Percentiles rank a stretch among this genome's conserved stretches.
These are phyloP conservation scores for Ophiostoma quercus DNA, from an alignment of 2,329 filamentous ascomycete genomes.

Conservation along the genomic window DNA sequence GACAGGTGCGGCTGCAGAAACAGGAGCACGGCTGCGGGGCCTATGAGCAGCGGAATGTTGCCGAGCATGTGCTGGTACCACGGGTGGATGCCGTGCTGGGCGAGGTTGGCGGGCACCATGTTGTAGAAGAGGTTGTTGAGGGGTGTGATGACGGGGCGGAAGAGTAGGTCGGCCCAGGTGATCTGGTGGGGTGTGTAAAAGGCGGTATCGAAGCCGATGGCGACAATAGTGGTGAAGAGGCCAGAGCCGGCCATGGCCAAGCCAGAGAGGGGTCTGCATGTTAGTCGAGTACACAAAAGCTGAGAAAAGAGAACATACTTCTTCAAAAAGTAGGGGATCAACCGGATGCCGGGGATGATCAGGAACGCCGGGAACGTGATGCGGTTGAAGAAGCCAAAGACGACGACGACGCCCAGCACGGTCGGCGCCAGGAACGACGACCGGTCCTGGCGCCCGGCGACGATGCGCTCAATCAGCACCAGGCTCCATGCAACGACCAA, in stretches of 20 bases:
- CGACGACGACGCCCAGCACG: slow-evolving; percentile 71
- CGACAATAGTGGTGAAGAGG: slow-evolving; percentile 62
- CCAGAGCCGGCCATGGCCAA: slow-evolving; percentile 60
- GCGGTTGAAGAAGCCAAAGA: slow-evolving; percentile 89
- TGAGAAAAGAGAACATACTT: slow-evolving; percentile 51
- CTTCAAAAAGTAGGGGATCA: slow-evolving; percentile 78
- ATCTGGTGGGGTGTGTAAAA: slow-evolving; percentile 68
- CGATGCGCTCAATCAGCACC: slow-evolving; percentile 82
- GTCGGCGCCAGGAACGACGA: slow-evolving; percentile 71
- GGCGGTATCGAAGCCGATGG: slow-evolving; percentile 75
- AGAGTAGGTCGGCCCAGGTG: slow-evolving; percentile 58
- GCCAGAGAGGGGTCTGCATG: slow-evolving; percentile 53
- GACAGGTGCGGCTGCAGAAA: slow-evolving; percentile 54
- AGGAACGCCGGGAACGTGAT: slow-evolving; percentile 96
- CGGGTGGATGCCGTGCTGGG: slow-evolving; percentile 69
- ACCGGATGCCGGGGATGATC: slow-evolving; percentile 71
- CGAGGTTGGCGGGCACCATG: slow-evolving; percentile 62
- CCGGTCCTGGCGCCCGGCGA: slow-evolving; percentile 68
- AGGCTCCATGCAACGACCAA: slow-evolving; percentile 88
- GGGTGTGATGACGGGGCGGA: slow-evolving; percentile 65
- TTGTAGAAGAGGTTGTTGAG: slow-evolving; percentile 77
- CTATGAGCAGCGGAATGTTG: slow-evolving; percentile 67
- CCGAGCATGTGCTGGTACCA: slow-evolving; percentile 70
- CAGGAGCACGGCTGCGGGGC: slow-evolving; percentile 60
- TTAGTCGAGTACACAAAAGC: not conserved